These are phyloP conservation scores for Plasmodium gonderi DNA, from an alignment of 169 alveolate species.

Conservation along the genomic window DNA sequence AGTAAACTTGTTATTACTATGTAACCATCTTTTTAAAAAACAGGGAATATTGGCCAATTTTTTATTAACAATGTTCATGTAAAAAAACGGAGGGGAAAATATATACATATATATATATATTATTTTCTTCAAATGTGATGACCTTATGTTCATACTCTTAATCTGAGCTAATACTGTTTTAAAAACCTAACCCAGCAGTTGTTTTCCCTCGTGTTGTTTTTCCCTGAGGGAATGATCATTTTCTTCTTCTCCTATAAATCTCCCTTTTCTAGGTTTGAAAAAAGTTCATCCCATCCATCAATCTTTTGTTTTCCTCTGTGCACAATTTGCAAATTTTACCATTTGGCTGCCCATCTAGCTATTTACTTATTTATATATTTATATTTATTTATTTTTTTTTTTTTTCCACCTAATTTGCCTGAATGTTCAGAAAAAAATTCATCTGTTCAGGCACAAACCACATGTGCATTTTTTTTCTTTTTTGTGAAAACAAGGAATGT, in stretches of 20 bases:
- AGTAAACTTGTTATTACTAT: neutral
- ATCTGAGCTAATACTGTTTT: too few species aligned
- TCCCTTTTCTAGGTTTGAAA: too few species aligned
- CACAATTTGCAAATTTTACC: neutral
- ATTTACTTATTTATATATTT: neutral
- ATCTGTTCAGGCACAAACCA: neutral
- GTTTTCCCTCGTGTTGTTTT: too few species aligned
- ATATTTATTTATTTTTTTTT: neutral
- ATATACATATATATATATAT: too few species aligned
- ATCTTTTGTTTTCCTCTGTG: neutral
- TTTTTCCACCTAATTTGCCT: neutral
- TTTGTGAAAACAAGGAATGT: neutral
- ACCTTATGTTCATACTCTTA: too few species aligned
- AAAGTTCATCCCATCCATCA: too few species aligned
- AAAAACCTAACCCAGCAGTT: too few species aligned
- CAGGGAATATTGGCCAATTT: neutral
- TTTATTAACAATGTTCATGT: constrained; percentile 22
- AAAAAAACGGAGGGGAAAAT: too few species aligned
- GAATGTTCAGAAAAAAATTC: too few species aligned
- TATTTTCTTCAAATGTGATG: too few species aligned
- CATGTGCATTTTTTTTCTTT: neutral
- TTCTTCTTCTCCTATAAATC: too few species aligned
- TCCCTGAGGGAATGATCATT: too few species aligned
- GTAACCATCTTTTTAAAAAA: constrained; percentile 32
- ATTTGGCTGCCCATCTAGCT: neutral